phyloP scores from a whole-genome alignment of 2,329 filamentous ascomycete species.

The Fusarium camptoceras region DNA sequence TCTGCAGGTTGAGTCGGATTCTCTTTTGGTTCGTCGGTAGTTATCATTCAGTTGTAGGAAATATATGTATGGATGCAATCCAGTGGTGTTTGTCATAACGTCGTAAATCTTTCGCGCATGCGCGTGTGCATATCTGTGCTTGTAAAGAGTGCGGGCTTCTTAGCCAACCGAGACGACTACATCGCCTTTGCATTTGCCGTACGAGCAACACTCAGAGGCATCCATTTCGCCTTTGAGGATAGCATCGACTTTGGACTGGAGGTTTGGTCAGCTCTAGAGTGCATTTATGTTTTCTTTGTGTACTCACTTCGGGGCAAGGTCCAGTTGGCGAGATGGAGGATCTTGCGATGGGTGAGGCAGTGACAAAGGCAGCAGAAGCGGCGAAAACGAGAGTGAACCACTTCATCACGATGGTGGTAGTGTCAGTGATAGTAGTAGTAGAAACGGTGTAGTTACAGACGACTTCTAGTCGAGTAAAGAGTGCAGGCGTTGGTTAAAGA shows the following conservation, averaged over 20 bases:
- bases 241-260: slow-evolving; percentile 51
- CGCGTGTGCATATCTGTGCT: not conserved
- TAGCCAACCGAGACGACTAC: slow-evolving; percentile 61
- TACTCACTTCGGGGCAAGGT: slow-evolving; percentile 52
- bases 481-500: slow-evolving; percentile 2
- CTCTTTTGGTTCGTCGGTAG: not conserved
- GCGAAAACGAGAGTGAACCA: slow-evolving; percentile 36
- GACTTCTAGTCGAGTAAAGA: not conserved
- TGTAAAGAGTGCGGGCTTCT: slow-evolving; percentile 19
- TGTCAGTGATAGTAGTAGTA: not conserved
- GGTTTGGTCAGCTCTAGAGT: slow-evolving; percentile 9
- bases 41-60: not conserved
- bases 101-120: slow-evolving; percentile 28
- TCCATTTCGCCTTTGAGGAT: slow-evolving; percentile 62
- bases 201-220: slow-evolving; percentile 65
- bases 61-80: not conserved
- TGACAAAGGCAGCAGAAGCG: slow-evolving; percentile 23
- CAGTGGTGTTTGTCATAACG: slow-evolving; percentile 31
- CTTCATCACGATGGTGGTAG: slow-evolving; percentile 35
- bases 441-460: not conserved
- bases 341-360: slow-evolving; percentile 29
- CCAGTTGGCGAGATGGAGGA: slow-evolving; percentile 50
- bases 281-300: not conserved
- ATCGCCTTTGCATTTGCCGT: slow-evolving; percentile 63
- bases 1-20: slow-evolving; percentile 1